A percentile compares a stretch with the other conserved stretches of the same genome.
Conservation (phyloP, 1,284 basidiomycete genomes). For the Leccinum brunneo-olivaceum region DNA sequence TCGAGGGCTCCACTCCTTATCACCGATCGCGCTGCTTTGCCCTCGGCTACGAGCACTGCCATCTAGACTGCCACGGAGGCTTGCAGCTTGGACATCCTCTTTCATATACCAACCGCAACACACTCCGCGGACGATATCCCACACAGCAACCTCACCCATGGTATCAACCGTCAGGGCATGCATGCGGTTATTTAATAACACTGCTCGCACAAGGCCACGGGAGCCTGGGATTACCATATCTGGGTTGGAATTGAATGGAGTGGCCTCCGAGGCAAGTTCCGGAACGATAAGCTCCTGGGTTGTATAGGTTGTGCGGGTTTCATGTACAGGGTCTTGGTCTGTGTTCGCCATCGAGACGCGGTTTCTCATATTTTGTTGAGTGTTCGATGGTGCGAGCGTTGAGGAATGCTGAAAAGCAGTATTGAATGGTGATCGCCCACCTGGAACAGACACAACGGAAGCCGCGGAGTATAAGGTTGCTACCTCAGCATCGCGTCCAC, state of each 20-base stretch:
- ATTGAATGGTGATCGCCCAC: constrained; percentile 33
- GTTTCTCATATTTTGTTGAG: constrained; percentile 18
- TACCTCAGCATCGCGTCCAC: constrained; percentile 61
- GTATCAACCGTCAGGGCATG: constrained; percentile 92
- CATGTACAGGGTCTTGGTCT: constrained; percentile 22
- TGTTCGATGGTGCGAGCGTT: constrained; percentile 34
- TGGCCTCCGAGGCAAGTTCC: constrained; percentile 79
- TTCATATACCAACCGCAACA: constrained; percentile 71
- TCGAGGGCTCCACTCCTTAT: constrained; percentile 55
- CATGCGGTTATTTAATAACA: constrained; percentile 84
- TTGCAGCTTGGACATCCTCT: constrained; percentile 59
- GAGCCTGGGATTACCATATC: constrained; percentile 74
- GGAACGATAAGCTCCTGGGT: constrained; percentile 54
- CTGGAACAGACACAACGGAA: constrained; percentile 66
- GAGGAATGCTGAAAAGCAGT: constrained; percentile 31
- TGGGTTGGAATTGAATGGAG: constrained; percentile 55
- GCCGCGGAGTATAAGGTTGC: constrained; percentile 81
- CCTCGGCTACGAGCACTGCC: constrained; percentile 29
- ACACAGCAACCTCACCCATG: constrained; percentile 77
- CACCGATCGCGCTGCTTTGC: constrained; percentile 28
- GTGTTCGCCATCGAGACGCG: constrained; percentile 16
- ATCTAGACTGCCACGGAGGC: constrained; percentile 32
- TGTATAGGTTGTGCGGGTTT: constrained; percentile 50
- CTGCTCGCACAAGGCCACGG: constrained; percentile 77
- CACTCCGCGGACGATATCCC: constrained; percentile 80